Percentiles rank a stretch among this genome's conserved stretches.
phyloP scores from a whole-genome alignment of 2,329 filamentous ascomycete species.

The Nemania serpens region DNA sequence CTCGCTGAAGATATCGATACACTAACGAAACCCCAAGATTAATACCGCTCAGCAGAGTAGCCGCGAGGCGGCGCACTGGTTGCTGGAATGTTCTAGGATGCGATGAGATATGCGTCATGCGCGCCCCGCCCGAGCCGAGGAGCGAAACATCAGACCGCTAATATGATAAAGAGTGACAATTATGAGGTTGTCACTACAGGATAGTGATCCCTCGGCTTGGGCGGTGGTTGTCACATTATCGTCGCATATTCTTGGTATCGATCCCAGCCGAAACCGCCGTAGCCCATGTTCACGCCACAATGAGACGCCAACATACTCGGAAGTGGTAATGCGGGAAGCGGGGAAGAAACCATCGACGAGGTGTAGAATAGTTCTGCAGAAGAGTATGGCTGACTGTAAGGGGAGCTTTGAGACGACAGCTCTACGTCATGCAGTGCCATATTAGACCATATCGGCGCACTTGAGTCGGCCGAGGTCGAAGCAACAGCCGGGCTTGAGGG shows the following conservation, averaged over 20 bases:
- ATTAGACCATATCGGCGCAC: conserved; percentile 76
- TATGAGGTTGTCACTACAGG: conserved; percentile 53
- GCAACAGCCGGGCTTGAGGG: conserved; percentile 85
- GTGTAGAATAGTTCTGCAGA: conserved; percentile 79
- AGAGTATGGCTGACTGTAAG: conserved; percentile 78
- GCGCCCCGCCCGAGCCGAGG: conserved; percentile 32
- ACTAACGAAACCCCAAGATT: conserved; percentile 38
- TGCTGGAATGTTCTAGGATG: conserved; percentile 42
- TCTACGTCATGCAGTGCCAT: conserved; percentile 76
- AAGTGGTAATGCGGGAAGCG: conserved; percentile 77
- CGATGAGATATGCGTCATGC: conserved; percentile 34
- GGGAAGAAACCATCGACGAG: conserved; percentile 73
- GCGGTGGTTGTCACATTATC: conserved; percentile 77
- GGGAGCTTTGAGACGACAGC: conserved; percentile 77
- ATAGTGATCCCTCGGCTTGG: conserved; percentile 52
- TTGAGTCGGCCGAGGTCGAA: conserved; percentile 70
- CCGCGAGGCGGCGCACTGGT: conserved; percentile 39
- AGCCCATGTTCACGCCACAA: conserved; percentile 79
- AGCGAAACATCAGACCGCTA: conserved; percentile 33
- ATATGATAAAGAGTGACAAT: conserved; percentile 34
- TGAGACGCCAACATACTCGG: conserved; percentile 86
- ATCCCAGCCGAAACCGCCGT: conserved; percentile 83
- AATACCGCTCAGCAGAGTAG: conserved; percentile 36
- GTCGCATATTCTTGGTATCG: conserved; percentile 83
- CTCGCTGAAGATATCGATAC: conserved; percentile 38